These are phyloP conservation scores for Metschnikowia colocasiae DNA, from an alignment of 805 yeast genomes.

Conservation along the genomic window DNA sequence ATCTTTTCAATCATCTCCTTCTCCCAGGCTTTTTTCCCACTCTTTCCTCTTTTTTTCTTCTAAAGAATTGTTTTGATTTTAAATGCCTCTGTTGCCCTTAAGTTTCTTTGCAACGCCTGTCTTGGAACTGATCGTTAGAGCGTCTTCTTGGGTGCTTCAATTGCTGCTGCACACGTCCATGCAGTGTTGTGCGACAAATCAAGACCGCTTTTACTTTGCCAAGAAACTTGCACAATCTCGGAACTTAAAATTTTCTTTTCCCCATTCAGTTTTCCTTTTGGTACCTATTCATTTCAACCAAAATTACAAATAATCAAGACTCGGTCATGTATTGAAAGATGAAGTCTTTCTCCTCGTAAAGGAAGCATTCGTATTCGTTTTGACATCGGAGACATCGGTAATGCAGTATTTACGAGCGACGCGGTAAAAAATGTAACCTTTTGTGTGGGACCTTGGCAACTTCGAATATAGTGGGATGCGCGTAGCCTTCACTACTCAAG, in stretches of 20 bases:
- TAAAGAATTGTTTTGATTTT: not conserved
- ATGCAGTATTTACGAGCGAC: not conserved
- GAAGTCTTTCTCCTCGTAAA: too few species aligned
- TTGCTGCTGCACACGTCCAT: not conserved
- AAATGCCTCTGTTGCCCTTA: too few species aligned
- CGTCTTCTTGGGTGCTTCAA: not conserved
- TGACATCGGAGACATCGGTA: constrained; percentile 3
- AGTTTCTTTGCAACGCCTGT: not conserved
- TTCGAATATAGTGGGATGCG: not conserved
- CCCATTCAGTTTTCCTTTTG: too few species aligned
- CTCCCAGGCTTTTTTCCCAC: too few species aligned
- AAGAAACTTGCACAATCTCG: not conserved
- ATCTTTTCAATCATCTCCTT: not conserved
- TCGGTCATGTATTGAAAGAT: too few species aligned
- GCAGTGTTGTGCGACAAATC: not conserved
- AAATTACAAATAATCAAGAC: too few species aligned
- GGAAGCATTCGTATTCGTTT: too few species aligned
- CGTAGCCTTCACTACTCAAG: not conserved
- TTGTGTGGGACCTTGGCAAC: not conserved
- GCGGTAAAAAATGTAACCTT: not conserved
- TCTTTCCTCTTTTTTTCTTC: not conserved
- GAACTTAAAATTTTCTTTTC: not conserved
- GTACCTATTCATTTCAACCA: too few species aligned
- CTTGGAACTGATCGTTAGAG: not conserved
- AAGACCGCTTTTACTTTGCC: not conserved